These are phyloP conservation scores for Curvularia spicifera DNA, from an alignment of 2,329 filamentous ascomycete genomes.

Conservation along the genomic window DNA sequence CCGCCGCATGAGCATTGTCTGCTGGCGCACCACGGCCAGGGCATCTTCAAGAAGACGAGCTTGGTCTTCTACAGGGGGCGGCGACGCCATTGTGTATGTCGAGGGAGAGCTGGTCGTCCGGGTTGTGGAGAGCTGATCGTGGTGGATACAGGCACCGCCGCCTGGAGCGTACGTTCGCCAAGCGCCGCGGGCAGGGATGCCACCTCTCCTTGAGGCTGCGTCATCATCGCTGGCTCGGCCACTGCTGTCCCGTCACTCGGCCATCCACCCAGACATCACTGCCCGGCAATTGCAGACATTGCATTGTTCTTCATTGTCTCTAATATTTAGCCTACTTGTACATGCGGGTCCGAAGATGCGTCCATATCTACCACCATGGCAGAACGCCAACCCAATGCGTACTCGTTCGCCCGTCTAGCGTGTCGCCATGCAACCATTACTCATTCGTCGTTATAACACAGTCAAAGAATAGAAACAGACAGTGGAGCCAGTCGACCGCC, in stretches of 20 bases:
- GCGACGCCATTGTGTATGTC: slow-evolving; percentile 52
- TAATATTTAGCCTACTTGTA: slow-evolving; percentile 1
- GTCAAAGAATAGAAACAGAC: slow-evolving; percentile 12
- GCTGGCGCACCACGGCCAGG: slow-evolving; percentile 92
- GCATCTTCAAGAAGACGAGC: slow-evolving; percentile 97
- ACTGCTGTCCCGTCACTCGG: neutral
- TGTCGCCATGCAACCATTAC: slow-evolving; percentile 13
- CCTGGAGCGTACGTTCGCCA: slow-evolving; percentile 35
- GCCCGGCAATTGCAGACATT: neutral
- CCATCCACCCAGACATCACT: neutral
- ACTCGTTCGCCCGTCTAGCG: slow-evolving; percentile 5
- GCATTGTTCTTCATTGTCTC: neutral
- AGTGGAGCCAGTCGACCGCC: slow-evolving; percentile 13
- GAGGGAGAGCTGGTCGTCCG: slow-evolving; percentile 28
- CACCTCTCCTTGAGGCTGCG: slow-evolving; percentile 34
- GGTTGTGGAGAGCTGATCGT: slow-evolving; percentile 39
- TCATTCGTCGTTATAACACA: slow-evolving; percentile 13
- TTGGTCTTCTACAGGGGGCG: slow-evolving; percentile 63
- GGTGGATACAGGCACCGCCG: slow-evolving; percentile 28
- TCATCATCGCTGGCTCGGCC: slow-evolving; percentile 25
- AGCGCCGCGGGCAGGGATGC: slow-evolving; percentile 32
- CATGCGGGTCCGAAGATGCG: slow-evolving; percentile 2
- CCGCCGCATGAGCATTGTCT: slow-evolving; percentile 96
- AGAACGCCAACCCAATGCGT: slow-evolving; percentile 28
- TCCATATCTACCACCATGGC: slow-evolving; percentile 6